Conservation (phyloP, 2,329 filamentous ascomycete genomes). For the Seiridium cupressi region DNA sequence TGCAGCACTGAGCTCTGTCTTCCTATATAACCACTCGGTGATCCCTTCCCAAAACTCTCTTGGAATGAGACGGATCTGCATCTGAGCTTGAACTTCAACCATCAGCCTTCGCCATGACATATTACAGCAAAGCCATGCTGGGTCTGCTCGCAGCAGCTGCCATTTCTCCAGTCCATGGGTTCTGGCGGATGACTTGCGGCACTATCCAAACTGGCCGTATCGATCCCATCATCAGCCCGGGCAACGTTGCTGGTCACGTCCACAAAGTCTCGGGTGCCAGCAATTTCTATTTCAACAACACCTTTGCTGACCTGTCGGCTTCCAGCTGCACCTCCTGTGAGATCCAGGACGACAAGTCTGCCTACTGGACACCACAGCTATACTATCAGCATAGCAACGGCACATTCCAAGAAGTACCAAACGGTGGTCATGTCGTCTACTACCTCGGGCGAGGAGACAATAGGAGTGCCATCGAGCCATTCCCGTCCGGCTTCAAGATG, state of each 20-base stretch:
- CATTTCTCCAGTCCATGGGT: slow-evolving; percentile 9
- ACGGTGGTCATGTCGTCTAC: slow-evolving; percentile 51
- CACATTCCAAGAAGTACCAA: slow-evolving; percentile 51
- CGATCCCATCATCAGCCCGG: slow-evolving; percentile 55
- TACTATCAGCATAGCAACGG: slow-evolving; percentile 57
- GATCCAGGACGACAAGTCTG: slow-evolving; percentile 57
- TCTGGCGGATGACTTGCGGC: slow-evolving; percentile 19
- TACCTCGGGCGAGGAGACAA: slow-evolving; percentile 60
- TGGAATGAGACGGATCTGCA: not conserved
- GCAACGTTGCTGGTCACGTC: slow-evolving; percentile 47
- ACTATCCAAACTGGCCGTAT: slow-evolving; percentile 45
- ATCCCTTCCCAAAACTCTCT: not conserved
- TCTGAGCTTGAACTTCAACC: not conserved
- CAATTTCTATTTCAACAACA: slow-evolving; percentile 47
- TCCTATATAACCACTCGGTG: not conserved
- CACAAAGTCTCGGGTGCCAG: slow-evolving; percentile 56
- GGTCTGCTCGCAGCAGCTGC: slow-evolving; percentile 3
- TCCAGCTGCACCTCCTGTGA: slow-evolving; percentile 57
- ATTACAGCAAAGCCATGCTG: slow-evolving; percentile 12
- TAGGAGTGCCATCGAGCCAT: slow-evolving; percentile 41
- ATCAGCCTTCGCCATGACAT: slow-evolving; percentile 6
- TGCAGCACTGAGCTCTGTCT: not conserved
- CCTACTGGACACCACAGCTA: slow-evolving; percentile 60
- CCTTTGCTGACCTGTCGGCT: slow-evolving; percentile 40
- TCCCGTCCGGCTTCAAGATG: slow-evolving; percentile 59